Evolutionary conservation across 2,329 filamentous ascomycete genomes (phyloP), one percentile per base, ranked within the genome.

Genomic region (Myotisia sp.): DNA sequence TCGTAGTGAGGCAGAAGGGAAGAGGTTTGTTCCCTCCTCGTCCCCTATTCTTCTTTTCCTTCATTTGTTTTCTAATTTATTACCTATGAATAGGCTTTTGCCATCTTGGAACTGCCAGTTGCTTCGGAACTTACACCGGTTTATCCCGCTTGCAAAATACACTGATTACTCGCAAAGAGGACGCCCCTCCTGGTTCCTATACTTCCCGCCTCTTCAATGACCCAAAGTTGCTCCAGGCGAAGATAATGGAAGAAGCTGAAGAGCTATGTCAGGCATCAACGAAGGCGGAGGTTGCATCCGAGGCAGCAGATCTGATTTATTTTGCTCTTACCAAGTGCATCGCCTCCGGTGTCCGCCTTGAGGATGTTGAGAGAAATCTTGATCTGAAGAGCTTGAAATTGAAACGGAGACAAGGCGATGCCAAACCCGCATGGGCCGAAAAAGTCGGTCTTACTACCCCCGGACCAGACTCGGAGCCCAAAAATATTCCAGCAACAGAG

Each of bases 221-320:
- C 43, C 74, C 83, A 47, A 86, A 92, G 55, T 70, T 98, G 36
- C 62, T 94, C 35, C 71, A 82, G 27, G 90, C 90, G 3, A 98
- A 98, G 68, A 94, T 98, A 37, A 92, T 95, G 76, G 90, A 98
- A 58, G 90, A 98, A 57, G 90, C 90, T 0, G 82, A 92, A 51
- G 90, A 98, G 62, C 69, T 98, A 26, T 94, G 87, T 51, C 76
- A 90, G 43, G 87, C 90, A 10, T 76, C 75, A 44, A 77, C 75
- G 0, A 79, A 81, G 40, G 70, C 86, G 42, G 81, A 95, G 9
- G 72, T 93, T 42, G 84, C 90, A 2, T 92, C 92, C 43, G 90
- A 98, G 58, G 85, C 90, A 6, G 90, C 90, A 0, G 90, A 98
- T 52, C 64, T 98, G 37, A 76, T 98, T 34, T 98, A 95, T 63